Evolutionary conservation across 1,284 basidiomycete species (phyloP).

Genomic region (Sporisorium graminicola): DNA sequence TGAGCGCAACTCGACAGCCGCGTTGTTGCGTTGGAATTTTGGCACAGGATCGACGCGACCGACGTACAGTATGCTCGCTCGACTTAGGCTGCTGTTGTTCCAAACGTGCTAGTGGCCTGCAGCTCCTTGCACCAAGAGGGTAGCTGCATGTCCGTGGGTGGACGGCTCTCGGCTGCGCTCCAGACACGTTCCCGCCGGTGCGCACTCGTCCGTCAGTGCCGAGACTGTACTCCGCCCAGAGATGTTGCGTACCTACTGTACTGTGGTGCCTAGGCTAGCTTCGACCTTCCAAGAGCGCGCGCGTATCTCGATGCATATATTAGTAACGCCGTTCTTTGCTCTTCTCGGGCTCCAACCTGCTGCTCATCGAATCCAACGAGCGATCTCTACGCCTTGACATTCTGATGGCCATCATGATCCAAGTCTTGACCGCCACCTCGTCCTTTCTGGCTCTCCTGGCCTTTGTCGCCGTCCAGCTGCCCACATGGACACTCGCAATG

Average conservation of each 20-base stretch:
- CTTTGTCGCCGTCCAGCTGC: constrained; percentile 4
- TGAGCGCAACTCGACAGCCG: not conserved
- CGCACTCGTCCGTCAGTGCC: not conserved
- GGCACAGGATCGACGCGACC: not conserved
- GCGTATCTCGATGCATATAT: not conserved
- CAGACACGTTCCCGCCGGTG: not conserved
- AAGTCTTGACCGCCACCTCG: not conserved
- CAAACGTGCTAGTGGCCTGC: too few relatives aligned
- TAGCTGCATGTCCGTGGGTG: too few relatives aligned
- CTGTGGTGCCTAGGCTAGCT: too few relatives aligned
- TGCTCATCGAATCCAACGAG: not conserved
- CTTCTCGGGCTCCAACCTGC: not conserved
- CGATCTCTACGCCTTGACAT: not conserved
- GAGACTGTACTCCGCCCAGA: too few relatives aligned
- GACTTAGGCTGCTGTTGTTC: too few relatives aligned
- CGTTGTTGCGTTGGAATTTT: not conserved
- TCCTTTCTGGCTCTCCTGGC: constrained; percentile 8
- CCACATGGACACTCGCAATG: constrained; percentile 1
- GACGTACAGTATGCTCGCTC: too few relatives aligned
- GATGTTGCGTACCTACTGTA: too few relatives aligned
- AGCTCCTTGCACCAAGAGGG: too few relatives aligned
- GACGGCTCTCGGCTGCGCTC: too few relatives aligned
- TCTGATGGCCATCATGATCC: not conserved
- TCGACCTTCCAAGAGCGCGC: too few relatives aligned
- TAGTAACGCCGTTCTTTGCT: not conserved